Conservation (phyloP, 495 filamentous ascomycete genomes). For the Friedmanniomyces endolithicus region DNA sequence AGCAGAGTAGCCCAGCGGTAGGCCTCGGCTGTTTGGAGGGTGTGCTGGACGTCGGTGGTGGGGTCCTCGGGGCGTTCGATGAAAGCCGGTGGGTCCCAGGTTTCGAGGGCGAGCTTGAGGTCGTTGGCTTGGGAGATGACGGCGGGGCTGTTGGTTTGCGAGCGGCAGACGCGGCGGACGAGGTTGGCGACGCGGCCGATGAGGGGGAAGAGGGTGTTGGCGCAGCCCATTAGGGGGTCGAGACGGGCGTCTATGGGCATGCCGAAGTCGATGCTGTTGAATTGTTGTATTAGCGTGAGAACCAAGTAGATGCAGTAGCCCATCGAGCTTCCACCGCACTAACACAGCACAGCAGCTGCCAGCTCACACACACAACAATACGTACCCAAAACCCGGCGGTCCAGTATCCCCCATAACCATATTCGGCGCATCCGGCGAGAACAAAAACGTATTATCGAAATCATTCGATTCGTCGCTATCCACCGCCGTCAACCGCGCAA, state of each 20-base stretch:
- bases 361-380: neutral
- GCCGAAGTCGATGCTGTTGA: constrained; percentile 17
- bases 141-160: constrained; percentile 44
- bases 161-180: constrained; percentile 49
- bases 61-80: constrained; percentile 53
- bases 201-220: constrained; percentile 57
- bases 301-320: no score
- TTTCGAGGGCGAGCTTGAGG: constrained; percentile 49
- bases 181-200: constrained; percentile 59
- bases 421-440: constrained; percentile 7
- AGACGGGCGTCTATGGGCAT: constrained; percentile 40
- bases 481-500: constrained; percentile 58
- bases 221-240: constrained; percentile 68
- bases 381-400: constrained; percentile 11
- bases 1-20: constrained; percentile 66
- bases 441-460: constrained; percentile 35
- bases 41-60: constrained; percentile 51
- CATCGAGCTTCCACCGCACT: no score
- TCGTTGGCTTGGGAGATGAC: constrained; percentile 55
- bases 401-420: constrained; percentile 22
- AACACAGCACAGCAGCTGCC: no score
- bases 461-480: constrained; percentile 45
- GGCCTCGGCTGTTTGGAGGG: constrained; percentile 59
- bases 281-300: neutral
- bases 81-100: constrained; percentile 46